These are phyloP conservation scores for Sclerotinia glacialis DNA, from an alignment of 2,329 filamentous ascomycete species.

Conservation along the genomic window DNA sequence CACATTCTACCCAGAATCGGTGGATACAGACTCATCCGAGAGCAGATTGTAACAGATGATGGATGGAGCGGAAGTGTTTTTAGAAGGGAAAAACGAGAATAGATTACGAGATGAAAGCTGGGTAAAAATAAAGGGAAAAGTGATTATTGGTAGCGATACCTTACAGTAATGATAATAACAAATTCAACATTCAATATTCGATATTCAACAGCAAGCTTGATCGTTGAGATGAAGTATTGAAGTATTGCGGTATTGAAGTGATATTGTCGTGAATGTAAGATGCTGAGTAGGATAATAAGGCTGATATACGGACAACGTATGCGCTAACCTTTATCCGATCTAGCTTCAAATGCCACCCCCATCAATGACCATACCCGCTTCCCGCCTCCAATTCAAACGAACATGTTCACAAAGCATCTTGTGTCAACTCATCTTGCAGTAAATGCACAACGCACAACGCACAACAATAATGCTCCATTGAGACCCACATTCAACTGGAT, in stretches of 20 bases:
- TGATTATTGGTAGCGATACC: neutral
- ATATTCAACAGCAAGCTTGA: no score
- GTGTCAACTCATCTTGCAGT: constrained; percentile 16
- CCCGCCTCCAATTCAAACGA: constrained; percentile 8
- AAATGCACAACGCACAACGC: constrained; percentile 14
- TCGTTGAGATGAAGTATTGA: neutral
- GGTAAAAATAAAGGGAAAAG: neutral
- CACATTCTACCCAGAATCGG: constrained; percentile 51
- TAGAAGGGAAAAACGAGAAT: constrained; percentile 14
- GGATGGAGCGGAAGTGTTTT: constrained; percentile 50
- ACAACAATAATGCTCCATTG: constrained; percentile 18
- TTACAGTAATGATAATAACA: neutral
- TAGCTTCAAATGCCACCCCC: neutral
- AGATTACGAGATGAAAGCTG: neutral
- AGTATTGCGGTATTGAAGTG: neutral
- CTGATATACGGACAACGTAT: neutral
- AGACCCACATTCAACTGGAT: constrained; percentile 13
- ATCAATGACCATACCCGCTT: neutral
- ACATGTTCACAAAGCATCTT: constrained; percentile 11
- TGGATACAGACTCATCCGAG: constrained; percentile 54
- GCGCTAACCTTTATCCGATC: constrained; percentile 7
- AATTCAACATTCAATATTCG: neutral
- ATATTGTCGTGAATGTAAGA: neutral
- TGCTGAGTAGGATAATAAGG: neutral
- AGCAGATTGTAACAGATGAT: constrained; percentile 55